Evolutionary conservation across 2,329 filamentous ascomycete genomes (phyloP), one percentile per base, ranked within the genome.

Genomic region (Graphilbum ipis-grandicollis): DNA sequence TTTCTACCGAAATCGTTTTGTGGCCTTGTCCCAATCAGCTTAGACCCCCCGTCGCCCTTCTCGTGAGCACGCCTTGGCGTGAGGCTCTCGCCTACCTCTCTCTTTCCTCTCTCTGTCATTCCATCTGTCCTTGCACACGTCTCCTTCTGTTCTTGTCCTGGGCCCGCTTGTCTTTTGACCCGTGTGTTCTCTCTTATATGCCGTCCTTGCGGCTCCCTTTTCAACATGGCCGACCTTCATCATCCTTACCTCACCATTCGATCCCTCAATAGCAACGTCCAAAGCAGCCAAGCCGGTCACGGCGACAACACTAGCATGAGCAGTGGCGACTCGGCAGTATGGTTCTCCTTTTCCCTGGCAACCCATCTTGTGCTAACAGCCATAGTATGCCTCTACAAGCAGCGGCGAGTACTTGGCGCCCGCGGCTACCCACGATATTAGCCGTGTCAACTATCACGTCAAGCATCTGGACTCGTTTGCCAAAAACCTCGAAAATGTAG

Each of bases 371-470:
- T 31, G 15, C 29, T 40, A 23, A 35, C 29, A 26, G 9, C 6
- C 4, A 38, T 54, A 64, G 59, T 65, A 63, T 46, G 59, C 58
- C 44, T 63, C 60, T 17, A 57, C 53, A 44, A 48, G 50, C n/a
- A n/a, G n/a, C 41, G 56, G 54, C 29, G 57, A 60, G 39, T 50
- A 54, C 37, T 51, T 46, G 37, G 50, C 55, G 19, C 54, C 56
- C 9, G 48, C 59, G 15, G 55, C 66, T 17, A 72, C 68, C 13
- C 68, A 72, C 47, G 68, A 72, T 47, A 67, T 62, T 33, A 68
- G 67, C 46, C 65, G 68, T 31, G 65, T 69, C 4, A 70, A 56
- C 54, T 71, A 67, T 42, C 68, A 72, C 49, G 60, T 72, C 36
- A 71, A 70, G 50, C 59, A 70, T 40, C 56, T 72, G 31, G 58